A percentile compares a stretch with the other conserved stretches of the same genome.
Evolutionary conservation across 2,329 filamentous ascomycete genomes (phyloP).

Genomic region (Botrytis tulipae): DNA sequence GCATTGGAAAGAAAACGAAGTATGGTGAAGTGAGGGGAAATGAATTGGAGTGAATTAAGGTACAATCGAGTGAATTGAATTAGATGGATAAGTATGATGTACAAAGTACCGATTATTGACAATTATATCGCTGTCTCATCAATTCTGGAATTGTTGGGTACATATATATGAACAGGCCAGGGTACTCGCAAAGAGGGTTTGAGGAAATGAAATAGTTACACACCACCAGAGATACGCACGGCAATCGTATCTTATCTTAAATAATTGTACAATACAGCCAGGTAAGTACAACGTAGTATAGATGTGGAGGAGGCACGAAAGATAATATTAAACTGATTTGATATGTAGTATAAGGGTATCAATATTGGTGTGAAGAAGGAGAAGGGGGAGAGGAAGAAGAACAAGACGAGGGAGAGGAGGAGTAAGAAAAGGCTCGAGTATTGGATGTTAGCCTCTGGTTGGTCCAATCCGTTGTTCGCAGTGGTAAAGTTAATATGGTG

Average conservation of each 20-base stretch:
- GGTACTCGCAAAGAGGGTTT: not conserved
- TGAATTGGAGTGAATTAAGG: not conserved
- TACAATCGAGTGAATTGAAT: not conserved
- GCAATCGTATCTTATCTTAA: constrained; percentile 2
- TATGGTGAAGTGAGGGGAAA: not conserved
- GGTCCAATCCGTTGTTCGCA: not conserved
- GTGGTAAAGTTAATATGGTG: not conserved
- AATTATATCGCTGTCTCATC: not conserved
- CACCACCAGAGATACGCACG: not conserved
- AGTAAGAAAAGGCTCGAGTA: not conserved
- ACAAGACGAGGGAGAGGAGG: not conserved
- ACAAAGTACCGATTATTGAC: not conserved
- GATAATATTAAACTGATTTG: too few relatives aligned
- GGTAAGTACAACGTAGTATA: not conserved
- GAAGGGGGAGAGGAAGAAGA: not conserved
- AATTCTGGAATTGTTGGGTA: constrained; percentile 7
- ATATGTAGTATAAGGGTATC: not conserved
- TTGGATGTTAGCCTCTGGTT: not conserved
- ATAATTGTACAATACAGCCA: not conserved
- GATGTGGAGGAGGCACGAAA: not conserved
- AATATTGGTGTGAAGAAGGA: not conserved
- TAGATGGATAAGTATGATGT: not conserved
- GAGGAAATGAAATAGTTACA: constrained; percentile 5
- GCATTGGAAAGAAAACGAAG: not conserved
- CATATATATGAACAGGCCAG: not conserved